Evolutionary conservation across 2,329 filamentous ascomycete species (phyloP).

Genomic region (Diplocarpon rosae): DNA sequence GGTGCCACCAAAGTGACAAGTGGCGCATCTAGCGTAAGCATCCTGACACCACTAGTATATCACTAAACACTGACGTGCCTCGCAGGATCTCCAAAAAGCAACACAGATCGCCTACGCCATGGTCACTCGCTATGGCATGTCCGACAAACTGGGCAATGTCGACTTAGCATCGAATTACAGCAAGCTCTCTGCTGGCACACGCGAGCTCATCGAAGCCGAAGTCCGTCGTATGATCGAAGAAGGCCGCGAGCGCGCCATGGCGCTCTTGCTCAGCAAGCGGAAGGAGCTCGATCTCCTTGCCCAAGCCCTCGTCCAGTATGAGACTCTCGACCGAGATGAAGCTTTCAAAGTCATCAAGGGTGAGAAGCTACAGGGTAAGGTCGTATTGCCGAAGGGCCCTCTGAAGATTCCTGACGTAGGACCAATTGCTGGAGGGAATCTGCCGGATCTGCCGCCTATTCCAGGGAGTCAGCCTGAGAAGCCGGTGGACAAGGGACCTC

Average conservation of each 20-base stretch:
- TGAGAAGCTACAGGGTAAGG: slow-evolving; percentile 63
- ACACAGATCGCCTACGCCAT: slow-evolving; percentile 77
- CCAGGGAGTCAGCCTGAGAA: slow-evolving; percentile 16
- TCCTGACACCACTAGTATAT: not conserved
- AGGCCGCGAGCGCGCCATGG: slow-evolving; percentile 60
- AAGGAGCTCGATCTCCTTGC: slow-evolving; percentile 82
- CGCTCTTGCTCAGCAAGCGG: slow-evolving; percentile 62
- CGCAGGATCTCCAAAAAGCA: slow-evolving; percentile 72
- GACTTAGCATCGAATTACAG: slow-evolving; percentile 76
- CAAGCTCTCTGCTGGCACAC: slow-evolving; percentile 73
- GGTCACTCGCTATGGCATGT: slow-evolving; percentile 87
- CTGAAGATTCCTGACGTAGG: slow-evolving; percentile 51
- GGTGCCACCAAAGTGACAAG: slow-evolving; percentile 86
- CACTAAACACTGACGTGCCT: slow-evolving; percentile 22
- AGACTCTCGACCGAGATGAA: slow-evolving; percentile 80
- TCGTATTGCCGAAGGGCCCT: slow-evolving; percentile 46
- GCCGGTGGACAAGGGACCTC: slow-evolving; percentile 16
- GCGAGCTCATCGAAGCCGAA: slow-evolving; percentile 76
- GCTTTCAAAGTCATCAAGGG: slow-evolving; percentile 84
- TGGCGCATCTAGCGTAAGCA: slow-evolving; percentile 65
- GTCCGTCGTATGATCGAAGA: slow-evolving; percentile 78
- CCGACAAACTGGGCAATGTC: slow-evolving; percentile 74
- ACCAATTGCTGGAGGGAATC: slow-evolving; percentile 4
- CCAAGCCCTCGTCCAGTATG: slow-evolving; percentile 84
- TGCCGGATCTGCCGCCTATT: slow-evolving; percentile 21